A percentile compares a stretch with the other conserved stretches of the same genome.
Evolutionary conservation across 441 rosid species (phyloP).

Genomic region (Populus hybrid): DNA sequence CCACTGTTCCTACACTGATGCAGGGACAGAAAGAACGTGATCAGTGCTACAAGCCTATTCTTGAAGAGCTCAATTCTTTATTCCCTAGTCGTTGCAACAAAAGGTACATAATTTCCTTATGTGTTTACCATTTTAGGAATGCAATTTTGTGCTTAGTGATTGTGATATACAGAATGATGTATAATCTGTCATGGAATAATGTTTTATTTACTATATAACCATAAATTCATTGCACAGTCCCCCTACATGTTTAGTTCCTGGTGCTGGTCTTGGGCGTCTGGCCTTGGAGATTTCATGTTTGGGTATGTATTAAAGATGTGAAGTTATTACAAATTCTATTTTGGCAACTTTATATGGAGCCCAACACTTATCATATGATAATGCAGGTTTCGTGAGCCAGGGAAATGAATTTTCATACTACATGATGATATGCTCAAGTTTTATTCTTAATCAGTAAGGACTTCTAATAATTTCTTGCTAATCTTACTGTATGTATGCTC

Average conservation of each 20-base stretch:
- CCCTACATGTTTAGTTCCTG: constrained; percentile 96
- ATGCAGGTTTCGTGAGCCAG: constrained; percentile 92
- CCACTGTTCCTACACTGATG: constrained; percentile 11
- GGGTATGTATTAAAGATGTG: constrained; percentile 45
- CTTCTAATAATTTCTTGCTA: neutral
- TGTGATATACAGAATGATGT: neutral
- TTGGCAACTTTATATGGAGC: constrained; percentile 1
- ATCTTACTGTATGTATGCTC: neutral
- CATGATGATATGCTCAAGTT: constrained; percentile 99
- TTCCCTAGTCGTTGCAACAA: constrained; percentile 70
- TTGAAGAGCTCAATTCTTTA: constrained; percentile 79
- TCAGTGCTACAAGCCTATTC: constrained; percentile 91
- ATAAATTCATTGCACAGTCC: constrained; percentile 46
- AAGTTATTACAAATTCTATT: constrained; percentile 1
- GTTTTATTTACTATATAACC: neutral
- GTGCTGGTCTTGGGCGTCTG: constrained; percentile 98
- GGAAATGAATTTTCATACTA: constrained; percentile 99
- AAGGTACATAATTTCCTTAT: constrained; percentile 39
- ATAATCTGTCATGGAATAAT: constrained; percentile 12
- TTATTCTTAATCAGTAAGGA: constrained; percentile 89
- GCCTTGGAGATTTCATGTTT: constrained; percentile 94
- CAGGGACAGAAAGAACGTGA: constrained; percentile 92
- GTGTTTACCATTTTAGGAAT: constrained; percentile 9
- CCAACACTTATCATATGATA: constrained; percentile 21
- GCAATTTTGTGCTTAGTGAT: neutral